These are phyloP conservation scores for Hypomyces rosellus DNA, from an alignment of 2,329 filamentous ascomycete species.

Conservation along the genomic window DNA sequence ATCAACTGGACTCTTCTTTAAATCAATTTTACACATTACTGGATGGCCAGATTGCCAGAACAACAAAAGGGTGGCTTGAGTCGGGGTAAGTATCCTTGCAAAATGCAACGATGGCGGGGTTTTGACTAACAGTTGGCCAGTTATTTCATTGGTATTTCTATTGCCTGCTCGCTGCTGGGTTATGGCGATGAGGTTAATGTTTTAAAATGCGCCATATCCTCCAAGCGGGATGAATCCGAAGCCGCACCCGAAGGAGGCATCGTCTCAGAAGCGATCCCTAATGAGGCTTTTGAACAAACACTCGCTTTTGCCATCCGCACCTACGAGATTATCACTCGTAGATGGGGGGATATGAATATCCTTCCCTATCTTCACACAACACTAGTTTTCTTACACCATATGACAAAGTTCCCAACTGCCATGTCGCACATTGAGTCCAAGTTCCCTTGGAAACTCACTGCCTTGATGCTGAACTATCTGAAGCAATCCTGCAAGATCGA, in stretches of 20 bases:
- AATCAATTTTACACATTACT: slow-evolving; percentile 47
- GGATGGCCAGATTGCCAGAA: slow-evolving; percentile 49
- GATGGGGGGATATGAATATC: slow-evolving; percentile 51
- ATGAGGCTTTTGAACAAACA: slow-evolving; percentile 28
- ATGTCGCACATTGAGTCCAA: slow-evolving; percentile 37
- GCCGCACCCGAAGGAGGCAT: slow-evolving; percentile 18
- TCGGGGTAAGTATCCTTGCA: slow-evolving; percentile 29
- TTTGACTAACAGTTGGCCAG: slow-evolving; percentile 15
- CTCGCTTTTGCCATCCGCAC: slow-evolving; percentile 37
- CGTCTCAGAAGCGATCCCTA: slow-evolving; percentile 12
- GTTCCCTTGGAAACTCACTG: slow-evolving; percentile 47
- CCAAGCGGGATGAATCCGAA: slow-evolving; percentile 22
- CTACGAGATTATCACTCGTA: slow-evolving; percentile 40
- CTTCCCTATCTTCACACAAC: slow-evolving; percentile 57
- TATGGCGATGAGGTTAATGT: slow-evolving; percentile 37
- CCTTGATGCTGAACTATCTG: slow-evolving; percentile 32
- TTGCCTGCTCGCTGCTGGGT: slow-evolving; percentile 26
- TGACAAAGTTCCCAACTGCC: slow-evolving; percentile 35
- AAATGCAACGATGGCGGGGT: background rate
- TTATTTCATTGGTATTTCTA: slow-evolving; percentile 27
- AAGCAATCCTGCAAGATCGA: slow-evolving; percentile 21
- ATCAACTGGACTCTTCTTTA: slow-evolving; percentile 40
- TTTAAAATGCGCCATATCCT: slow-evolving; percentile 35
- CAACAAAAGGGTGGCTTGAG: slow-evolving; percentile 46
- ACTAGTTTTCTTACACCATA: slow-evolving; percentile 50